phyloP scores from a whole-genome alignment of 371 early-diverging fungal genomes.

The Apophysomyces variabilis region DNA sequence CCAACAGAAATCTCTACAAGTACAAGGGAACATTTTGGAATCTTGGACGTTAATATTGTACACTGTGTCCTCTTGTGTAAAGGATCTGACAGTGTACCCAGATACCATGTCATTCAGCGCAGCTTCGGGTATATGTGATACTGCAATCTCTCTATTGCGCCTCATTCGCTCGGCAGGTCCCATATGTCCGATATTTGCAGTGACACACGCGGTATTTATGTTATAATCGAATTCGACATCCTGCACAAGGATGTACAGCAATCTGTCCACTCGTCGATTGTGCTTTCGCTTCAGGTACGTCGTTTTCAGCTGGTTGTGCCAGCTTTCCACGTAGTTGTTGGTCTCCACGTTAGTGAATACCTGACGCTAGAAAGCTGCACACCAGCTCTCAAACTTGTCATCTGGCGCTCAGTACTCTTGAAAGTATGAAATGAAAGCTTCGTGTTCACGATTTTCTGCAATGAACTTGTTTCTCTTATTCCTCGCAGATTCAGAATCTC shows the following conservation, averaged over 20 bases:
- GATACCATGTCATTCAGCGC: too few species aligned
- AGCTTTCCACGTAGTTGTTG: slow-evolving; percentile 14
- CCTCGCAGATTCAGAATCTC: too few species aligned
- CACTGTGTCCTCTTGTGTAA: too few species aligned
- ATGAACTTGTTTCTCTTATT: too few species aligned
- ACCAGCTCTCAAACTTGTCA: slow-evolving; percentile 1
- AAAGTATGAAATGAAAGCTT: not conserved
- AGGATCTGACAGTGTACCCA: too few species aligned
- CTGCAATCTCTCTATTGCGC: not conserved
- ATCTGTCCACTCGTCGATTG: slow-evolving; percentile 11
- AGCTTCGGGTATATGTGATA: not conserved
- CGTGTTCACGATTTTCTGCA: too few species aligned
- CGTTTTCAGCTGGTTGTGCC: slow-evolving; percentile 16
- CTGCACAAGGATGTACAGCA: slow-evolving; percentile 11
- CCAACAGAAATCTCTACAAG: too few species aligned
- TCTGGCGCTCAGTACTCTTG: not conserved
- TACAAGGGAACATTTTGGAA: too few species aligned
- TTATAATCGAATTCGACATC: slow-evolving; percentile 6
- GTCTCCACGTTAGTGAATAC: slow-evolving; percentile 11
- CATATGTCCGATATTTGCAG: not conserved
- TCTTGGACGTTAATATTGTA: too few species aligned
- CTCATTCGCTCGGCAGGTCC: not conserved
- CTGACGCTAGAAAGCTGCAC: slow-evolving; percentile 2
- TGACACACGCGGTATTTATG: not conserved
- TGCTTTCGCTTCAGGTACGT: slow-evolving; percentile 11